These are phyloP conservation scores for Verticillium isaacii DNA, from an alignment of 2,329 filamentous ascomycete genomes.

Conservation along the genomic window DNA sequence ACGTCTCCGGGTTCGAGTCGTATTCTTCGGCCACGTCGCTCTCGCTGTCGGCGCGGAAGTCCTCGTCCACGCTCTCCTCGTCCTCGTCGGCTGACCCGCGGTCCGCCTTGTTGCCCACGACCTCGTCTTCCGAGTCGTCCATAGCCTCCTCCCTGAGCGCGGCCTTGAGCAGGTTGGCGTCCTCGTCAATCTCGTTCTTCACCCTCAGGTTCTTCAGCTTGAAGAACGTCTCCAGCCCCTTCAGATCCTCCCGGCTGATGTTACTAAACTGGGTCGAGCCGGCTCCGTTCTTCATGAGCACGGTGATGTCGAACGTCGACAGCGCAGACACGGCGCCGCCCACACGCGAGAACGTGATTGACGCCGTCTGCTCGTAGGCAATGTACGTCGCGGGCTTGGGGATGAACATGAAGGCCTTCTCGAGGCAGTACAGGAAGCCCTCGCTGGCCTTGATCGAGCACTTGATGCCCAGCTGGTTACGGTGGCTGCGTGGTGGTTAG, in stretches of 20 bases:
- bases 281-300: slow-evolving; percentile 80
- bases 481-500: slow-evolving; percentile 55
- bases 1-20: slow-evolving; percentile 86
- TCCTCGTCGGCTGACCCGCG: slow-evolving; percentile 94
- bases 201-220: slow-evolving; percentile 90
- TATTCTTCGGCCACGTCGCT: slow-evolving; percentile 96
- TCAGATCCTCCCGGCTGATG: slow-evolving; percentile 97
- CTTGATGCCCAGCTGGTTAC: slow-evolving; percentile 92
- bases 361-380: slow-evolving; percentile 85
- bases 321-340: slow-evolving; percentile 90
- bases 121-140: slow-evolving; percentile 79
- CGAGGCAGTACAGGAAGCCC: slow-evolving; percentile 92
- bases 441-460: slow-evolving; percentile 99
- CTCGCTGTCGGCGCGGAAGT: slow-evolving; percentile 89
- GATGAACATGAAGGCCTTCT: slow-evolving; percentile 98
- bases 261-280: slow-evolving; percentile 97
- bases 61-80: slow-evolving; percentile 90
- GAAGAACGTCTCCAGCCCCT: slow-evolving; percentile 96
- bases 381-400: slow-evolving; percentile 98
- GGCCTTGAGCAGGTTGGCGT: slow-evolving; percentile 74
- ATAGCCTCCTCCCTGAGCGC: slow-evolving; percentile 81
- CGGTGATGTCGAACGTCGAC: slow-evolving; percentile 94
- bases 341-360: slow-evolving; percentile 92
- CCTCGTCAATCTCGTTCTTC: slow-evolving; percentile 98
- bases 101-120: slow-evolving; percentile 60